Percentiles rank a stretch among this genome's conserved stretches.
phyloP scores from a whole-genome alignment of 805 yeast species.

The Metschnikowia aberdeeniae region DNA sequence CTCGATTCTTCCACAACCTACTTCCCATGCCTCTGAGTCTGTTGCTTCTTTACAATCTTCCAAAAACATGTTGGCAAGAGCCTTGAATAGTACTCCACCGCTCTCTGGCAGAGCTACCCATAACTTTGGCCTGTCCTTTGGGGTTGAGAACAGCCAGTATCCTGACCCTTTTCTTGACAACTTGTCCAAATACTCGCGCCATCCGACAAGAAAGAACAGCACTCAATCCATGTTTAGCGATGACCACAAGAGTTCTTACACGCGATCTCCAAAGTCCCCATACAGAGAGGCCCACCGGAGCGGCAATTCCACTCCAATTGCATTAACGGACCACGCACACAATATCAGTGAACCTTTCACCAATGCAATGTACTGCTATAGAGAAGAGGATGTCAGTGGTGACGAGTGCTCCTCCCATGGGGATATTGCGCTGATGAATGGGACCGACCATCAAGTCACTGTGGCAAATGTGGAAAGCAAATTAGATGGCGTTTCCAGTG shows the following conservation, averaged over 20 bases:
- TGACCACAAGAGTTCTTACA: constrained; percentile 8
- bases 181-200: constrained; percentile 12
- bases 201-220: constrained; percentile 13
- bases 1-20: constrained; percentile 2
- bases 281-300: constrained; percentile 6
- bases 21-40: constrained; percentile 19
- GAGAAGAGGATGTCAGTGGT: constrained; percentile 25
- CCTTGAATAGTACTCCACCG: constrained; percentile 18
- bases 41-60: constrained; percentile 22
- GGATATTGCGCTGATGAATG: constrained; percentile 19
- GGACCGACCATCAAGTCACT: constrained; percentile 3
- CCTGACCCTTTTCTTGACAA: constrained; percentile 24
- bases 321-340: constrained; percentile 10
- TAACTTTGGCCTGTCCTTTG: constrained; percentile 1
- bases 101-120: constrained; percentile 4
- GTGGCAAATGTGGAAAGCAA: constrained; percentile 1
- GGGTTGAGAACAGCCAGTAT: constrained; percentile 14
- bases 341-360: constrained; percentile 24
- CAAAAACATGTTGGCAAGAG: constrained; percentile 14
- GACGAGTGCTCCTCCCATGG: constrained; percentile 31
- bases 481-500: not conserved
- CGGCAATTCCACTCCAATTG: not conserved
- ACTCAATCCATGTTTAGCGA: constrained; percentile 13
- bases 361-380: constrained; percentile 26
- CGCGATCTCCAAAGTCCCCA: constrained; percentile 13